Evolutionary conservation across 2,329 filamentous ascomycete genomes (phyloP).

Genomic region (Pseudocercospora pini-densiflorae): DNA sequence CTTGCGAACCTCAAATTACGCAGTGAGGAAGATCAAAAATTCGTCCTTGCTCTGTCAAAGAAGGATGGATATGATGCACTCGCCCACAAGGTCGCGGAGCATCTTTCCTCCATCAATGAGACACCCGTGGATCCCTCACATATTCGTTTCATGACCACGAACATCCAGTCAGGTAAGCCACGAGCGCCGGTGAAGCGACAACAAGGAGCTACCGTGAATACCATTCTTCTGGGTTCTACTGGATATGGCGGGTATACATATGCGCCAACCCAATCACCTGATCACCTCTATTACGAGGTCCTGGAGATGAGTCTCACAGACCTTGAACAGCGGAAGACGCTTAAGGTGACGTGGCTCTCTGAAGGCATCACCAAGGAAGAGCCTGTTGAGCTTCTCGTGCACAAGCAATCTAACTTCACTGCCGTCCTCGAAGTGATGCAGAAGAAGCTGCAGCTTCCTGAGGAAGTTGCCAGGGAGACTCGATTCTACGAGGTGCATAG

Average conservation of each 20-base stretch:
- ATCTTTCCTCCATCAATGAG: conserved; percentile 55
- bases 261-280: conserved; percentile 59
- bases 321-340: conserved; percentile 85
- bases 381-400: conserved; percentile 78
- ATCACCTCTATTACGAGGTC: conserved; percentile 89
- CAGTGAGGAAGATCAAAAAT: conserved; percentile 63
- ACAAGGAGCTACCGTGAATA: conserved; percentile 70
- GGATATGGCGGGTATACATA: conserved; percentile 73
- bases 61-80: conserved; percentile 91
- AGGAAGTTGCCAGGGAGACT: conserved; percentile 74
- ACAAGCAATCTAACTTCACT: conserved; percentile 79
- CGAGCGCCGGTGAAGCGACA: conserved; percentile 78
- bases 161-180: conserved; percentile 74
- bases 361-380: conserved; percentile 96
- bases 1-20: conserved; percentile 37
- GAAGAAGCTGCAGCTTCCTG: conserved; percentile 78
- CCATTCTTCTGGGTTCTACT: conserved; percentile 71
- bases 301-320: conserved; percentile 93
- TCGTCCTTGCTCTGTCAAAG: conserved; percentile 78
- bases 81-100: conserved; percentile 78
- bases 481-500: conserved; percentile 82
- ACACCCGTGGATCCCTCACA: conserved; percentile 75
- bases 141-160: conserved; percentile 88
- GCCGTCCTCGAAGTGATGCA: conserved; percentile 78
- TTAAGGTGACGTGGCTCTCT: conserved; percentile 82